Evolutionary conservation across 2,329 filamentous ascomycete genomes (phyloP).

Genomic region (Stromatinia cepivora): DNA sequence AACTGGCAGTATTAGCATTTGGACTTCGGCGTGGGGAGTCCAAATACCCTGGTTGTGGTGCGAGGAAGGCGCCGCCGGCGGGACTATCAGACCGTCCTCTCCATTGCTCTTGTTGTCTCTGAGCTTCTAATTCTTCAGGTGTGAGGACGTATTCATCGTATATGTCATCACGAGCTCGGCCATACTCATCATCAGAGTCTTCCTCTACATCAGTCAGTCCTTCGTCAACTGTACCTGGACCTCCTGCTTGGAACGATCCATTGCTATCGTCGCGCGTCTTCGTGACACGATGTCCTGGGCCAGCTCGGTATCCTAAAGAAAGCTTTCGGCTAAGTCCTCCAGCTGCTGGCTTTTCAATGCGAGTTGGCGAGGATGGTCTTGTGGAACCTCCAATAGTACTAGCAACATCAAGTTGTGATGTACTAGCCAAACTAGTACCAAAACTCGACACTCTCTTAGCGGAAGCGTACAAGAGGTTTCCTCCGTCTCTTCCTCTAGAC

Average conservation of each 20-base stretch:
- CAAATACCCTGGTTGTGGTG: constrained; percentile 16
- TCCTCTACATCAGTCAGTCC: constrained; percentile 22
- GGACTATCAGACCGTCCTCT: constrained; percentile 20
- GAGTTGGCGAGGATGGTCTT: constrained; percentile 12
- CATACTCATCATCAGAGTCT: constrained; percentile 19
- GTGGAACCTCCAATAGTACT: constrained; percentile 15
- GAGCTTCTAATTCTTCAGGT: constrained; percentile 21
- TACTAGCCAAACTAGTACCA: constrained; percentile 16
- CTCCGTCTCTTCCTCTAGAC: constrained; percentile 23
- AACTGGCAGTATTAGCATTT: constrained; percentile 9
- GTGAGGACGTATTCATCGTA: constrained; percentile 24
- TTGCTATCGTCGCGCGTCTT: background rate
- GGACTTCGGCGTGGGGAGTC: constrained; percentile 17
- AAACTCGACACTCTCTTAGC: constrained; percentile 22
- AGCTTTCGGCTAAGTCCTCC: constrained; percentile 21
- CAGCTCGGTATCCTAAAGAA: constrained; percentile 23
- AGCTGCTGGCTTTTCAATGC: constrained; percentile 15
- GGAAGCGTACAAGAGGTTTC: background rate
- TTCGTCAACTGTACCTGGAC: background rate
- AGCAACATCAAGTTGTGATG: constrained; percentile 23
- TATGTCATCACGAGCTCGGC: constrained; percentile 18
- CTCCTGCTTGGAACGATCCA: background rate
- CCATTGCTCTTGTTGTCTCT: constrained; percentile 5
- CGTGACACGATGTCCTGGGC: constrained; percentile 21
- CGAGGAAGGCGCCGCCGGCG: constrained; percentile 8